Conservation (phyloP, 2,329 filamentous ascomycete genomes). For the Fulvia fulva region DNA sequence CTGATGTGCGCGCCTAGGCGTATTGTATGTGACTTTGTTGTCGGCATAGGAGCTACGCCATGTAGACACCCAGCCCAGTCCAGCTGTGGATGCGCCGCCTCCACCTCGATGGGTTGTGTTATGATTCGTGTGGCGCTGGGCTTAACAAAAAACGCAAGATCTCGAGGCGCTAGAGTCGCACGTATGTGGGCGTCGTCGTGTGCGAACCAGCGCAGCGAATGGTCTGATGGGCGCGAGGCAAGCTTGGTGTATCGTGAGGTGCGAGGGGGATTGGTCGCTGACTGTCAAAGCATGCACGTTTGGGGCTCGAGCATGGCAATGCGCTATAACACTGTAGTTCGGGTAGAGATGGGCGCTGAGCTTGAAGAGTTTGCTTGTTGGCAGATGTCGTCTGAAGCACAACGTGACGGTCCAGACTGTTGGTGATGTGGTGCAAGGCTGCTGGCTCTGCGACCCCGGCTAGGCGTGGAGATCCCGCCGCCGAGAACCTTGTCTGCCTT, state of each 20-base stretch:
- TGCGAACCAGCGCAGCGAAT: background rate
- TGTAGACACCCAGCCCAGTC: background rate
- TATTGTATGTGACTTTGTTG: conserved; percentile 8
- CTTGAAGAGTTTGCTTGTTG: background rate
- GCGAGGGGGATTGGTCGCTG: background rate
- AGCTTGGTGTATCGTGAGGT: background rate
- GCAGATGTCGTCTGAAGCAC: background rate
- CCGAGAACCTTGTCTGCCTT: too few relatives aligned
- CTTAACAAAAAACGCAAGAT: background rate
- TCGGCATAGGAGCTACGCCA: conserved; percentile 18
- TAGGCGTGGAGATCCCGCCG: too few relatives aligned
- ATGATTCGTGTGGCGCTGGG: background rate
- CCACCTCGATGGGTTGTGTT: background rate
- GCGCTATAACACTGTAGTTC: too few relatives aligned
- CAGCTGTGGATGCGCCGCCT: background rate
- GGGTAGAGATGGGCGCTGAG: background rate
- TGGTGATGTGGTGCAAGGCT: too few relatives aligned
- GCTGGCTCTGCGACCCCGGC: too few relatives aligned
- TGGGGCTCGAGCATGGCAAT: background rate
- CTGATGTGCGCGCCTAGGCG: conserved; percentile 10
- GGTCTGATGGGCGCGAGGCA: too few relatives aligned
- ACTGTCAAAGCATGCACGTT: background rate
- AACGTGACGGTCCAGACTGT: background rate
- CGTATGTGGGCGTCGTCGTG: background rate
- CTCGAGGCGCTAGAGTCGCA: background rate